Conservation (phyloP, 31 red algal genomes). For the Endocladia muricata region DNA sequence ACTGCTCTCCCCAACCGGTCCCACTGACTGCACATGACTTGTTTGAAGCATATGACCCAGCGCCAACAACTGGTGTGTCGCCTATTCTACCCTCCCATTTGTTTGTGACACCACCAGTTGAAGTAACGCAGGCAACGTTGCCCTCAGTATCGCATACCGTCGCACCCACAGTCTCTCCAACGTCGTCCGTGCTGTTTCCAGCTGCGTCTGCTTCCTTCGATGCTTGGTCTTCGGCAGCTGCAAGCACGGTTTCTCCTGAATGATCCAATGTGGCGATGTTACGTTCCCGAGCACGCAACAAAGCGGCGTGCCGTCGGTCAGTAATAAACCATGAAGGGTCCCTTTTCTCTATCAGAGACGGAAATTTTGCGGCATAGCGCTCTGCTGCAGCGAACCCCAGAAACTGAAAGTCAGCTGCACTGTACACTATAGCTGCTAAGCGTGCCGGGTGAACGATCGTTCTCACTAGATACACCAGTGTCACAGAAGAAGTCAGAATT, state of each 20-base stretch:
- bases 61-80: slow-evolving; percentile 83
- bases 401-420: slow-evolving; percentile 35
- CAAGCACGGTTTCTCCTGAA: slow-evolving; percentile 1
- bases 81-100: slow-evolving; percentile 85
- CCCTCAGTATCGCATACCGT: slow-evolving; percentile 68
- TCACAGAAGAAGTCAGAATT: not conserved
- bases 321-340: slow-evolving; percentile 64
- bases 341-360: slow-evolving; percentile 24
- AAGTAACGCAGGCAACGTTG: slow-evolving; percentile 85
- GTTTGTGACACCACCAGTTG: slow-evolving; percentile 82
- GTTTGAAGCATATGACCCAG: slow-evolving; percentile 82
- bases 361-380: slow-evolving; percentile 33
- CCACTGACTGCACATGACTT: slow-evolving; percentile 51
- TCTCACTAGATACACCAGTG: slow-evolving; percentile 17
- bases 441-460: slow-evolving; percentile 58
- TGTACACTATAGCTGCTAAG: slow-evolving; percentile 50
- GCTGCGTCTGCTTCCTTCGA: not conserved
- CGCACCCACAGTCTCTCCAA: slow-evolving; percentile 82
- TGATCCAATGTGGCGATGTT: slow-evolving; percentile 19
- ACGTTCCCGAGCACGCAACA: slow-evolving; percentile 25
- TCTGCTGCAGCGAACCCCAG: slow-evolving; percentile 57
- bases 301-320: slow-evolving; percentile 28
- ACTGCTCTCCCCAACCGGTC: slow-evolving; percentile 78
- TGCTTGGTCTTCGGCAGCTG: not conserved
- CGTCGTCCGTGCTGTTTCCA: not conserved